Evolutionary conservation across 192 early-diverging fungal species (phyloP), one percentile per base, ranked within the genome.

Genomic region (Podila minutissima): DNA sequence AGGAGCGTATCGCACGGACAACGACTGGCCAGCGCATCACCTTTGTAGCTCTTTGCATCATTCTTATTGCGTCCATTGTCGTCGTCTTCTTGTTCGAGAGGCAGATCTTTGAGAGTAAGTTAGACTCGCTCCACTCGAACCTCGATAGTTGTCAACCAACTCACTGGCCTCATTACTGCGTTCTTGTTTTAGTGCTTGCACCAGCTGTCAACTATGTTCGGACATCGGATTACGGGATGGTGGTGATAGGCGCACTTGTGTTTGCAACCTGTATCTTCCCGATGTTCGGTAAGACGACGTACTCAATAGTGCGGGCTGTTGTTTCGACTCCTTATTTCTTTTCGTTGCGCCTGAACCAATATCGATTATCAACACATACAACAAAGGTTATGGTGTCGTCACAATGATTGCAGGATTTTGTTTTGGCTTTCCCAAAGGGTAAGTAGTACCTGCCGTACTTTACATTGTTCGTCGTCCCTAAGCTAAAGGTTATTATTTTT

Each of bases 221-320:
- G 29, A 49, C 29, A 20, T 78, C 75, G 3, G 66, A 26, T 20
- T 64, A 35, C 5, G 75, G 75, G 2, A 71, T 78, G 19, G 9
- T 22, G 0, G 60, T 78, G 5, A 22, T 78, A 13, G 69, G 53
- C 1, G 28, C 35, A 35, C 66, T 78, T 35, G 67, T 78, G 65
- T 41, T 24, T 37, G 75, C 75, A 15, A 78, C 75, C 29, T 78
- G 75, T 46, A 78, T 78, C 65, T 78, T 78, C 41, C 75, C 75
- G 15, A 63, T 78, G 31, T 67, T 78, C 51, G 75, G 75, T 78
- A 72, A 8, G n/a, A 29, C 37, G 28, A 8, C 48, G 12, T 38
- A 15, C 22, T 22, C 11, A 26, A 9, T 5, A 17, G n/a, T 26
- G 29, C 37, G 11, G 11, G 49, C 32, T 32, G 13, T 51, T 33